Evolutionary conservation across 371 early-diverging fungal species (phyloP).

Genomic region (Mortierella sp.): DNA sequence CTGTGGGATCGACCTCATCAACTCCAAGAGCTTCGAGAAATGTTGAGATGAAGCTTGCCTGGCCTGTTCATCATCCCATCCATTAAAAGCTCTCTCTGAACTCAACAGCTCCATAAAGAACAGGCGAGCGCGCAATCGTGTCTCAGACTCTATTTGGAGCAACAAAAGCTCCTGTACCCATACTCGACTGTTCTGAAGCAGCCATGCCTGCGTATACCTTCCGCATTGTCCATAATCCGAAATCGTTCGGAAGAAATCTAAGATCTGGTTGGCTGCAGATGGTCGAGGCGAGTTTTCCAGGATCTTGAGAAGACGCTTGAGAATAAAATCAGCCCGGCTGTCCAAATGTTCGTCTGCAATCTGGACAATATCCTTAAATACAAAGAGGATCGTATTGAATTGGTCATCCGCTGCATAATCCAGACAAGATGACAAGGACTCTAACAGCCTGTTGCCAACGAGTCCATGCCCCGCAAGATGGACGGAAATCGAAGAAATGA

Average conservation of each 20-base stretch:
- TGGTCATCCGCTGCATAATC: slow-evolving; percentile 44
- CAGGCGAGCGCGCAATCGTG: slow-evolving; percentile 29
- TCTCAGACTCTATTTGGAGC: slow-evolving; percentile 33
- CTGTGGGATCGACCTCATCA: slow-evolving; percentile 23
- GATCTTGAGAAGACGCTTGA: slow-evolving; percentile 28
- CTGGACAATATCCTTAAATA: slow-evolving; percentile 40
- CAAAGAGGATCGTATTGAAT: slow-evolving; percentile 27
- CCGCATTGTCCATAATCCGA: slow-evolving; percentile 48
- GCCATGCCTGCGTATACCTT: slow-evolving; percentile 34
- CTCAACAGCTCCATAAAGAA: slow-evolving; percentile 49
- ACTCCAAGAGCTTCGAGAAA: slow-evolving; percentile 28
- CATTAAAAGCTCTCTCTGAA: slow-evolving; percentile 49
- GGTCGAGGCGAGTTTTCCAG: slow-evolving; percentile 38
- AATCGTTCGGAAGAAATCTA: slow-evolving; percentile 46
- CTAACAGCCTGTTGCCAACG: slow-evolving; percentile 27
- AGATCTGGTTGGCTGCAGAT: slow-evolving; percentile 37
- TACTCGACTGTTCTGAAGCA: slow-evolving; percentile 21
- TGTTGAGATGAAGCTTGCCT: slow-evolving; percentile 24
- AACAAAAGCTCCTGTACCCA: slow-evolving; percentile 47
- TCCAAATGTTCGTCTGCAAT: slow-evolving; percentile 25
- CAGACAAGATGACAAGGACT: slow-evolving; percentile 18
- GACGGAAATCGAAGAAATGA: slow-evolving; percentile 31
- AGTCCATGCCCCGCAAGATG: slow-evolving; percentile 28
- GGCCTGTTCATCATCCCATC: slow-evolving; percentile 40
- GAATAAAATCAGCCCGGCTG: slow-evolving; percentile 27